These are phyloP conservation scores for Fusarium hainanense DNA, from an alignment of 2,329 filamentous ascomycete genomes.

Conservation along the genomic window DNA sequence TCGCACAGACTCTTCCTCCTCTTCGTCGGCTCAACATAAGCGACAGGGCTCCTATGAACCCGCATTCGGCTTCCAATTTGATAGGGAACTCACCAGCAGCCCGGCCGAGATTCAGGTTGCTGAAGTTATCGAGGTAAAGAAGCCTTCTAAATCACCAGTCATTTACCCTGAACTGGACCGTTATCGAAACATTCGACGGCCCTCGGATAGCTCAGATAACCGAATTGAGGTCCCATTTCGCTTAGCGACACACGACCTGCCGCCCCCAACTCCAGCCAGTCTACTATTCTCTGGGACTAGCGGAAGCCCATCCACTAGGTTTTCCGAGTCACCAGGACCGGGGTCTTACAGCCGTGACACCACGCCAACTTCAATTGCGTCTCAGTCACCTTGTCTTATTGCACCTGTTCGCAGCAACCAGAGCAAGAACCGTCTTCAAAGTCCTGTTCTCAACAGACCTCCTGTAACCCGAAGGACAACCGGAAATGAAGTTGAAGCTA, in stretches of 20 bases:
- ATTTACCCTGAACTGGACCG: constrained; percentile 72
- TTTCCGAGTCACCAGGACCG: constrained; percentile 76
- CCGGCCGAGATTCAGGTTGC: constrained; percentile 57
- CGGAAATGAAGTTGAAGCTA: constrained; percentile 63
- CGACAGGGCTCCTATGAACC: constrained; percentile 53
- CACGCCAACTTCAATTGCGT: constrained; percentile 81
- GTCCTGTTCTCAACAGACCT: constrained; percentile 66
- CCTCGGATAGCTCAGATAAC: constrained; percentile 49
- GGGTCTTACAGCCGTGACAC: constrained; percentile 80
- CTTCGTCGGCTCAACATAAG: constrained; percentile 58
- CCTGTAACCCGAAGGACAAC: constrained; percentile 69
- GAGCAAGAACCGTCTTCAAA: constrained; percentile 64
- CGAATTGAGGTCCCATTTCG: constrained; percentile 64
- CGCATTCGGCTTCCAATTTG: constrained; percentile 51
- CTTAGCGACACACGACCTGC: constrained; percentile 71
- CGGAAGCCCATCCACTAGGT: constrained; percentile 78
- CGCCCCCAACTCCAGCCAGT: constrained; percentile 69
- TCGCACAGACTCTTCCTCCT: constrained; percentile 57
- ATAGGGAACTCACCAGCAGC: constrained; percentile 57
- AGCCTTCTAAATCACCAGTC: constrained; percentile 55
- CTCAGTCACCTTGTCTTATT: constrained; percentile 74
- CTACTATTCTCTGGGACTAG: constrained; percentile 72
- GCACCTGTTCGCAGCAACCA: constrained; percentile 59
- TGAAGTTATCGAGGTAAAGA: constrained; percentile 56
- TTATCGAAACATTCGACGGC: constrained; percentile 62